Evolutionary conservation across 139 green algal species (phyloP), one percentile per base, ranked within the genome.

Genomic region (Chlorella ohadii): DNA sequence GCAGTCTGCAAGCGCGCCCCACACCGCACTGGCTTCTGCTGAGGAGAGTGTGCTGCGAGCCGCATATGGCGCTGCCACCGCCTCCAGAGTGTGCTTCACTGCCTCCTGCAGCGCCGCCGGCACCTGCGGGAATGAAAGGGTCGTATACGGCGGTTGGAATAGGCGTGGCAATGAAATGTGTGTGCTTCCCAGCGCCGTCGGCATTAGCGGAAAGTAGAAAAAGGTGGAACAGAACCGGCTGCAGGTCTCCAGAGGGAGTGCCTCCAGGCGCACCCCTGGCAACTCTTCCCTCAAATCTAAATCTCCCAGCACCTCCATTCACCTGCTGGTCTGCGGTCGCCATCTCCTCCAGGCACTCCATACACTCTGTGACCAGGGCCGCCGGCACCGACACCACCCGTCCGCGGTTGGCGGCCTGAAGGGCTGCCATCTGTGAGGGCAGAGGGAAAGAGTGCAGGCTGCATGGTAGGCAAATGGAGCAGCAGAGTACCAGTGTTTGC

Each of bases 341-440:
- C 12, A 85, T 72, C 39, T 85, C 81, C 36, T 85, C 81, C 3
- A 85, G 56, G 70, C 81, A 85, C 15, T 85, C 81, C 28, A 80
- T 31, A 5, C 28, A 44, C 70, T 85, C 81, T 17, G 12, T 57
- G 36, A 85, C 81, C 61, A 85, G 34, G 28, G 70, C 81, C 1
- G 44, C 41, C 0, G 81, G 81, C 55, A 85, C 81, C 6, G 70
- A 47, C 34, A 85, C 70, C 55, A 85, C 70, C 20, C 81, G 57
- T 3, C 81, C 81, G 13, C 70, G 81, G 56, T 85, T 85, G 38
- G 55, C 56, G 2, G 70, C 51, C 66, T 83, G 76, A 36, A 87
- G 51, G 17, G 55, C 72, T 19, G 77, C 76, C 83, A 87, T 83
- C 83, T 87, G 72, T 36, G 34, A 56, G 12, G 25, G 22, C 3